Evolutionary conservation across 345 rosid genomes (phyloP).

Genomic region (Luvunga scandens): DNA sequence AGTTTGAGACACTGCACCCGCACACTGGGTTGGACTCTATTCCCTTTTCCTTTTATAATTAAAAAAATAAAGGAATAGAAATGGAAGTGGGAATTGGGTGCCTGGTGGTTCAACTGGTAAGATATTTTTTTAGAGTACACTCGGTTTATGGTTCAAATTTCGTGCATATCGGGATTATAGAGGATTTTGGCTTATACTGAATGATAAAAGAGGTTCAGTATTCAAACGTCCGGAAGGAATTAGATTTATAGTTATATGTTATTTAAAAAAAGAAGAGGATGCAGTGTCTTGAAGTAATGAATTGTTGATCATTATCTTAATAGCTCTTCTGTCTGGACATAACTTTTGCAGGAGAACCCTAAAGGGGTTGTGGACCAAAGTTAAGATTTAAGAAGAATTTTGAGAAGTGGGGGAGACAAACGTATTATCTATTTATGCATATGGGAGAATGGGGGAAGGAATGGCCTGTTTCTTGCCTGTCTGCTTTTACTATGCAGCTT

Average conservation of each 20-base stretch:
- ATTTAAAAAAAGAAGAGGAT: background rate
- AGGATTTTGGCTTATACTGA: background rate
- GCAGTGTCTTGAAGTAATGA: background rate
- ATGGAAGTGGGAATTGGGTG: no score
- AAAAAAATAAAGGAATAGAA: background rate
- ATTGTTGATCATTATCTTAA: constrained; percentile 10
- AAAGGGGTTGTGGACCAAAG: background rate
- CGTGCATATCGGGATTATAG: background rate
- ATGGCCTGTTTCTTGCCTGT: constrained; percentile 36
- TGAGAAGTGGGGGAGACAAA: constrained; percentile 13
- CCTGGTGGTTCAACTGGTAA: background rate
- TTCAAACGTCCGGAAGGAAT: no score
- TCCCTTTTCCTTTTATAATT: background rate
- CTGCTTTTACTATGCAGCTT: constrained; percentile 24
- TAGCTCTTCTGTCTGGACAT: constrained; percentile 18
- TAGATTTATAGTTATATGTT: no score
- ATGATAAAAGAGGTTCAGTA: background rate
- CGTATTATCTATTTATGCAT: constrained; percentile 22
- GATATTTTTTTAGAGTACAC: background rate
- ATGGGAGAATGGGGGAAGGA: constrained; percentile 19
- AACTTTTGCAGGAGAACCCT: background rate
- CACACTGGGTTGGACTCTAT: background rate
- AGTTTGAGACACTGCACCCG: constrained; percentile 15
- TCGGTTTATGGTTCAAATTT: background rate
- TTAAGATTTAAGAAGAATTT: constrained; percentile 5